Conservation (phyloP, 192 early-diverging fungal genomes). For the Coemansia furcata region DNA sequence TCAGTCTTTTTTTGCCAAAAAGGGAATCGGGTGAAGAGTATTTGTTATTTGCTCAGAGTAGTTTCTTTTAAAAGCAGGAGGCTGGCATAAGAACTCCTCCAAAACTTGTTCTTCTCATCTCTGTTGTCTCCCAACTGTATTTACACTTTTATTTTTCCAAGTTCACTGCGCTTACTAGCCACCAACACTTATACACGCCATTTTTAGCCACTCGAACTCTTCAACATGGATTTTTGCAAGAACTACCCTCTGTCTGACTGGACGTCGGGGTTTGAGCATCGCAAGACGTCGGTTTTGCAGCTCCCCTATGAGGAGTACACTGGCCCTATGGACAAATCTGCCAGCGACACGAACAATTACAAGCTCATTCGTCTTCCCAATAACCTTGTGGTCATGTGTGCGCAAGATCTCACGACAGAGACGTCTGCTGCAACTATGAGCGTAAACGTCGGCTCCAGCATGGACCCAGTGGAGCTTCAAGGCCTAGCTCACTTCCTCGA, state of each 20-base stretch:
- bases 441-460: conserved; percentile 60
- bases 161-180: background rate
- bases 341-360: conserved; percentile 56
- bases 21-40: too few relatives aligned
- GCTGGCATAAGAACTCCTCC: background rate
- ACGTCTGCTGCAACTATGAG: conserved; percentile 56
- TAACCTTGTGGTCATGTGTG: conserved; percentile 55
- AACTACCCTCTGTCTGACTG: background rate
- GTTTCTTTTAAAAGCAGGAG: background rate
- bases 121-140: background rate
- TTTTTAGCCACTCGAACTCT: background rate
- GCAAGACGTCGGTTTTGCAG: background rate
- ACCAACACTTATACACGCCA: background rate
- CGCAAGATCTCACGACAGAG: conserved; percentile 51
- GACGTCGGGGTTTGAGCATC: background rate
- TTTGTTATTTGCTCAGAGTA: background rate
- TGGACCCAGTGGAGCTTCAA: conserved; percentile 56
- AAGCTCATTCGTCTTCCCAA: conserved; percentile 56
- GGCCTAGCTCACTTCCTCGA: conserved; percentile 68
- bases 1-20: too few relatives aligned
- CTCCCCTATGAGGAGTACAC: conserved; percentile 8
- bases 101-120: background rate
- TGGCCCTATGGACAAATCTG: conserved; percentile 35
- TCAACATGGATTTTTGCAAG: conserved; percentile 1
- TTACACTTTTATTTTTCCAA: background rate